A percentile compares a stretch with the other conserved stretches of the same genome.
phyloP scores from a whole-genome alignment of 2,329 filamentous ascomycete genomes.

The Paraphaeosphaeria minitans region DNA sequence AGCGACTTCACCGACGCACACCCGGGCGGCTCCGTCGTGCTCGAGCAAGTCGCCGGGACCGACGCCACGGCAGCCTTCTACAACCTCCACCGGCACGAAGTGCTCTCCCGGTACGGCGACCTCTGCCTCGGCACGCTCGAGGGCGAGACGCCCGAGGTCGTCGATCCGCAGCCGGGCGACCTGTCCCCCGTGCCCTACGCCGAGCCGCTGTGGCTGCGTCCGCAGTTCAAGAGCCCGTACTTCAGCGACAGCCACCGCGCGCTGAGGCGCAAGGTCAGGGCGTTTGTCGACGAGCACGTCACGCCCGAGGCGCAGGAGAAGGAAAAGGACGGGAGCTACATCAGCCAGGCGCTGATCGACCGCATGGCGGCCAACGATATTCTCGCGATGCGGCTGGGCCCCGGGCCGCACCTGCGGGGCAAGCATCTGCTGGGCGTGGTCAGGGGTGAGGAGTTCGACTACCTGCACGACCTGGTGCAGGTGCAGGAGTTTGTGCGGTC shows the following conservation, averaged over 20 bases:
- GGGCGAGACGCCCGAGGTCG: conserved; percentile 75
- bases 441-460: conserved; percentile 81
- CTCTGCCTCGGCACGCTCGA: conserved; percentile 77
- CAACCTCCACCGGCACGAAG: conserved; percentile 89
- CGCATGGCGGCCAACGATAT: conserved; percentile 76
- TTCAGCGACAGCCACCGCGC: conserved; percentile 75
- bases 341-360: conserved; percentile 73
- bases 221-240: conserved; percentile 78
- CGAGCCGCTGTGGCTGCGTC: conserved; percentile 81
- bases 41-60: conserved; percentile 78
- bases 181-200: conserved; percentile 80
- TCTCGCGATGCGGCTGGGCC: conserved; percentile 81
- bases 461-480: conserved; percentile 81
- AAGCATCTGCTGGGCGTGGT: conserved; percentile 70
- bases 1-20: conserved; percentile 85
- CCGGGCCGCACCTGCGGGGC: conserved; percentile 79
- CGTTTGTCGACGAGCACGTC: conserved; percentile 74
- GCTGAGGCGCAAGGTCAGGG: conserved; percentile 71
- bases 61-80: conserved; percentile 86
- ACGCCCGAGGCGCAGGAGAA: conserved; percentile 76
- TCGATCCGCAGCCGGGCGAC: conserved; percentile 71
- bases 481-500: conserved; percentile 73
- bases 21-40: conserved; percentile 79
- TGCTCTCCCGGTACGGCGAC: conserved; percentile 77
- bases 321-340: conserved; percentile 74